Base-by-base conservation (phyloP, 495 filamentous ascomycete species). In the Penicillium crystallinum region DNA sequence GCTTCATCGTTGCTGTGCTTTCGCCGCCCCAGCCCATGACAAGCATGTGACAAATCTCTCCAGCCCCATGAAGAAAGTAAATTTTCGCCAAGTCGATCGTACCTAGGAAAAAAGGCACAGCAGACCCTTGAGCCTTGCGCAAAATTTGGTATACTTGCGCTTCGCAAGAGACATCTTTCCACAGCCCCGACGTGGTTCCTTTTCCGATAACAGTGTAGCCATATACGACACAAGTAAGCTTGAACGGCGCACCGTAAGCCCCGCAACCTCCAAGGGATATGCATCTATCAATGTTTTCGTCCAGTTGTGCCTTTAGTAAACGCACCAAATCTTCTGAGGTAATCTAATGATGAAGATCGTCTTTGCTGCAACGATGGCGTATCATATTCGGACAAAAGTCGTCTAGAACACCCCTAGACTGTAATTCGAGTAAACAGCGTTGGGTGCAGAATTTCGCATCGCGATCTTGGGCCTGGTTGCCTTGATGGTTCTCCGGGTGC, bases 181-280 rank as follows among this genome's bases (percentile, higher is more conserved):
- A 65, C 22, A 68, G 68, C 6, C 43, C 50, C 1, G 35, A 49
- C 0, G 66, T 61, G 9, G 73, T 78, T 21, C 67, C 77, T 57
- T 80, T 80, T 19, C 58, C 62, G 29, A 77, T 59, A 25, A 79
- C 66, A 25, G 74, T 77, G 45, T 80, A 78, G 6, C 72, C 70
- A 52, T 73, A 67, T 10, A 27, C 38, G 8, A 65, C 42, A 52
- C 71, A 57, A 3, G 66, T 75, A 14, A 78, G 48, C 38, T 65
- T 67, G 53, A 78, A 77, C 14, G 75, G 56, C 11, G 62, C 69
- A 18, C 69, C 64, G 19, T 46, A 63, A 36, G 48, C 29, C 19
- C 61, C 64, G 44, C 57, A 60, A n/a, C 2, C 14, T 6, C 59
- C 57, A 27, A 64, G 21, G 2, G 62, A 62, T 1, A 50, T 64